Evolutionary conservation across 768 basidiomycete species (phyloP).

Genomic region (Mycena kentingensis): DNA sequence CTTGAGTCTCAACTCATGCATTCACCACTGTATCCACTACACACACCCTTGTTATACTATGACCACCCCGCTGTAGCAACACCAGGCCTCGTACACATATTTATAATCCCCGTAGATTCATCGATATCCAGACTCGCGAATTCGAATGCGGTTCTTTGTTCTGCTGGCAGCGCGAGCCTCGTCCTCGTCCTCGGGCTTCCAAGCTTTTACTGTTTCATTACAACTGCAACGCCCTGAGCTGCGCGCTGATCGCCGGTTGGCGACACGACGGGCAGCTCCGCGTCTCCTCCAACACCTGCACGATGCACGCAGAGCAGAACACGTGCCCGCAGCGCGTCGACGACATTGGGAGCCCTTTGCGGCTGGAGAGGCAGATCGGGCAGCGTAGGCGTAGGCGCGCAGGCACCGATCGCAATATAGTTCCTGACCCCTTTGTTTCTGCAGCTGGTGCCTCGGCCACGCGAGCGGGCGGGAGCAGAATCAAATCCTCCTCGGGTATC

Average conservation of each 20-base stretch:
- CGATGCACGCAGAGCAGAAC: constrained; percentile 35
- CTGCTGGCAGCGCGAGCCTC: not conserved
- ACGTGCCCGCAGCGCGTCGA: constrained; percentile 35
- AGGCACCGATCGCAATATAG: too few species aligned
- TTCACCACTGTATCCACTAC: too few species aligned
- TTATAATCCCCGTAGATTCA: not conserved
- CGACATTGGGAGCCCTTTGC: constrained; percentile 25
- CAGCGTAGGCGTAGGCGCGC: constrained; percentile 27
- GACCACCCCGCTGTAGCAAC: not conserved
- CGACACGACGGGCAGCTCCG: constrained; percentile 17
- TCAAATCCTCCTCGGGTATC: constrained; percentile 10
- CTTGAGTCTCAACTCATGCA: too few species aligned
- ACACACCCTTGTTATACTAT: too few species aligned
- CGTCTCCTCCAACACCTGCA: constrained; percentile 6
- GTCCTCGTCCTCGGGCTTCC: too few species aligned
- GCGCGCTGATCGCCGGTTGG: constrained; percentile 9
- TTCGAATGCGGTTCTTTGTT: not conserved
- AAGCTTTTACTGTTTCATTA: too few species aligned
- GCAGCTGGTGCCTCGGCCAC: not conserved
- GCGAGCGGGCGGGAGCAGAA: not conserved
- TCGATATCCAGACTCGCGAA: not conserved
- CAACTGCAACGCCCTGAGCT: constrained; percentile 13
- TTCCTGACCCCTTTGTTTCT: not conserved
- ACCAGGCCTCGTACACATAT: not conserved
- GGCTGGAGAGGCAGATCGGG: constrained; percentile 32